These are phyloP conservation scores for Mycothermus thermophilus DNA, from an alignment of 495 filamentous ascomycete species.

Conservation along the genomic window DNA sequence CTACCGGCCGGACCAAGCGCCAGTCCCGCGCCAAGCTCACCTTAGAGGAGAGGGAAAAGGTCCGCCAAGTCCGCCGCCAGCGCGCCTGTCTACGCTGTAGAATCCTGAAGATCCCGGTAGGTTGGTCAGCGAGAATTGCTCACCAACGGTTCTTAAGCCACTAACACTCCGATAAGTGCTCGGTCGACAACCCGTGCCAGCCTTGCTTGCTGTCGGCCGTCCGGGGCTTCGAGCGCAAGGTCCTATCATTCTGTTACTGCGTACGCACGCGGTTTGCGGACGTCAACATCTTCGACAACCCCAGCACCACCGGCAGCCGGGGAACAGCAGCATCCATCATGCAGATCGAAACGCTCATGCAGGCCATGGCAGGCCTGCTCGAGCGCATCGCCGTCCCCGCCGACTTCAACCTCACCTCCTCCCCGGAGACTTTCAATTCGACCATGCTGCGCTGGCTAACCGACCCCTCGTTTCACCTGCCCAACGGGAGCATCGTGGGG, in stretches of 20 bases:
- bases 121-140: neutral
- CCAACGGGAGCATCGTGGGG: slow-evolving; percentile 17
- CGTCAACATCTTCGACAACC: slow-evolving; percentile 21
- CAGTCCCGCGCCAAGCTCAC: slow-evolving; percentile 41
- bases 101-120: slow-evolving; percentile 47
- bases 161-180: slow-evolving; percentile 11
- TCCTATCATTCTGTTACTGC: slow-evolving; percentile 18
- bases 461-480: slow-evolving; percentile 11
- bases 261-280: slow-evolving; percentile 14
- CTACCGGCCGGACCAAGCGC: no score
- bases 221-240: slow-evolving; percentile 12
- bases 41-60: slow-evolving; percentile 44
- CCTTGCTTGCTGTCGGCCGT: slow-evolving; percentile 14
- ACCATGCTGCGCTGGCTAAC: slow-evolving; percentile 18
- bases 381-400: slow-evolving; percentile 13
- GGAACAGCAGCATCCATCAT: slow-evolving; percentile 4
- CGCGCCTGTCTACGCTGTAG: slow-evolving; percentile 63
- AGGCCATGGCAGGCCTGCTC: slow-evolving; percentile 16
- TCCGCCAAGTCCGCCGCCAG: slow-evolving; percentile 50
- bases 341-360: slow-evolving; percentile 15
- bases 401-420: slow-evolving; percentile 9
- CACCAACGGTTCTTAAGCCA: no score
- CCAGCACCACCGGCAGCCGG: neutral
- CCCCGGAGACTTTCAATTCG: slow-evolving; percentile 11
- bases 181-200: slow-evolving; percentile 13